These are phyloP conservation scores for Umbelopsis sp. DNA, from an alignment of 192 early-diverging fungal species.

Conservation along the genomic window DNA sequence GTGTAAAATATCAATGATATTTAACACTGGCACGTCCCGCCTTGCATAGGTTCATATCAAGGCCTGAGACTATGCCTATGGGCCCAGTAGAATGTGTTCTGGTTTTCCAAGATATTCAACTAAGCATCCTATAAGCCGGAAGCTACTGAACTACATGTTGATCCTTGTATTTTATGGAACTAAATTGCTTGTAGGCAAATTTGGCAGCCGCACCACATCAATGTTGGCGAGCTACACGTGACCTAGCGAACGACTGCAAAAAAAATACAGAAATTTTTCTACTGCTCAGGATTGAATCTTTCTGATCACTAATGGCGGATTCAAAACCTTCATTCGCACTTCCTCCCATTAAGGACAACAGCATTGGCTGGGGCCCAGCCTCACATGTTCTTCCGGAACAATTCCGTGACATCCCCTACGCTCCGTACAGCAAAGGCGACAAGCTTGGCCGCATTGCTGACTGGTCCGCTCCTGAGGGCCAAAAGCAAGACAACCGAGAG, in stretches of 20 bases:
- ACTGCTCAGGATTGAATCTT: constrained; percentile 1
- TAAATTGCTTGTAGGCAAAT: no score
- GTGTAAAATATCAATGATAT: no score
- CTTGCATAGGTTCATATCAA: no score
- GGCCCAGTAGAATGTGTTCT: no score
- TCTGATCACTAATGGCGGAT: constrained; percentile 26
- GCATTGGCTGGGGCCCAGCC: constrained; percentile 88
- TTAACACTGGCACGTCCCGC: no score
- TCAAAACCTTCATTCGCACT: constrained; percentile 65
- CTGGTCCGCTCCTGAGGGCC: constrained; percentile 74
- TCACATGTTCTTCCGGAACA: constrained; percentile 62
- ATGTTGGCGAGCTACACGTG: background rate
- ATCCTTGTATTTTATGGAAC: no score
- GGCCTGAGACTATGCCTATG: no score
- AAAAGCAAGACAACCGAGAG: constrained; percentile 62
- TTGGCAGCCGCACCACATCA: no score
- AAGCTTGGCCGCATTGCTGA: constrained; percentile 94
- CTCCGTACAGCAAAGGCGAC: constrained; percentile 94
- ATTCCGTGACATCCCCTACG: constrained; percentile 87
- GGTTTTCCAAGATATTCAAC: no score
- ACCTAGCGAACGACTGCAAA: background rate
- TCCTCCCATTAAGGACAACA: constrained; percentile 79
- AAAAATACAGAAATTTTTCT: background rate
- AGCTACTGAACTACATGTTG: no score
- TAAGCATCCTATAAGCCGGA: no score